Base-by-base conservation (phyloP, 495 filamentous ascomycete species). In the Peziza echinospora region DNA sequence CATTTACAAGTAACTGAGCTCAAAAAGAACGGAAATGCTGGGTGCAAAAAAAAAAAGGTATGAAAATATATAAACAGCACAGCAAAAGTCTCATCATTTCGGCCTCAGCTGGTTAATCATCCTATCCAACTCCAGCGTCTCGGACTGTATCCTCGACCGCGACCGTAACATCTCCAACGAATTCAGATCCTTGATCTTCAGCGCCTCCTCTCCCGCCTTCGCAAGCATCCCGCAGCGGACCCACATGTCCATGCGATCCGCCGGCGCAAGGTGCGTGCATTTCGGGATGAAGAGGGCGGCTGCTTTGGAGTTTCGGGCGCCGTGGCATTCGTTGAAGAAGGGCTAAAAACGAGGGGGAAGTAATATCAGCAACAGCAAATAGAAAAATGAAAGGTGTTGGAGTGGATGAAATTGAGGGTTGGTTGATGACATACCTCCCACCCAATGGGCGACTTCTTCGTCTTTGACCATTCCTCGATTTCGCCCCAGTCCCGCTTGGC, bases 141-240 rank as follows among this genome's bases (percentile, higher is more conserved):
- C 49, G 5, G 43, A 47, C 8, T 47, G 52, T 17, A 49, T 48
- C 28, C 47, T 49, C 28, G 53, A 52, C 41, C 55, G 53, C 10
- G 34, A 24, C 39, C 47, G 54, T 42, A 60, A 42, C 40, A 43
- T 11, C 19, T 60, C 57, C 5, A 60, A 48, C 2, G 74, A 64
- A 52, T 76, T 75, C 45, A 76, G 60, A 61, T 96, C 83, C 63
- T 81, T 93, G 45, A 68, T 68, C 67, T 75, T 80, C 34, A 84
- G 71, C 26, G 89, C 85, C 64, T 96, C 89, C 63, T 94, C 85
- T 13, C 78, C 91, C 9, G 91, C 89, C 65, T 85, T 84, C 21
- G 80, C 73, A 23, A 85, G 69, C 75, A 91, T 75, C 21, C 85
- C 86, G 60, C 91, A 96, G 64, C 92, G 93, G 52, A 91, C 73